Evolutionary conservation across 2,329 filamentous ascomycete species (phyloP).

Genomic region (Hymenoscyphus scutula): DNA sequence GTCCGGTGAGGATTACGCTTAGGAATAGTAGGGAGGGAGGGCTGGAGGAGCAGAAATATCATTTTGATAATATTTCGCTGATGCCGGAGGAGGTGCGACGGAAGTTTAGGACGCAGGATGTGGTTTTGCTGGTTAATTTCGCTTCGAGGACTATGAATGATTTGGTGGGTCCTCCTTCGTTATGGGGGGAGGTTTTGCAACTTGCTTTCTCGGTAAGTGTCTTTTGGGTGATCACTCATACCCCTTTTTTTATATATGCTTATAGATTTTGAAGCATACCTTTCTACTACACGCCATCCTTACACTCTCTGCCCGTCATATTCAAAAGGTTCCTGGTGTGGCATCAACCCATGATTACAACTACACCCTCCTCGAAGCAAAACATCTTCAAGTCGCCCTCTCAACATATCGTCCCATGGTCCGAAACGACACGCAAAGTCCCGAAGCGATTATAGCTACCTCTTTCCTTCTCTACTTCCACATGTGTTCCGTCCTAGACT

Average conservation of each 20-base stretch:
- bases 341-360: constrained; percentile 6
- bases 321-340: constrained; percentile 12
- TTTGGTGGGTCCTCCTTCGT: constrained; percentile 12
- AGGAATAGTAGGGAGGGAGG: not conserved
- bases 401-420: constrained; percentile 19
- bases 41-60: too few relatives aligned
- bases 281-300: constrained; percentile 25
- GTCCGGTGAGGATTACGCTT: not conserved
- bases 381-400: constrained; percentile 21
- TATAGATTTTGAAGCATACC: constrained; percentile 15
- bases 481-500: constrained; percentile 18
- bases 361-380: constrained; percentile 13
- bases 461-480: constrained; percentile 24
- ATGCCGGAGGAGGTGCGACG: constrained; percentile 14
- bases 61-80: not conserved
- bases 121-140: constrained; percentile 16
- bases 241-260: not conserved
- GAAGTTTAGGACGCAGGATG: constrained; percentile 15
- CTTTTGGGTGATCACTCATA: not conserved
- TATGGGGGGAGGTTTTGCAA: constrained; percentile 23
- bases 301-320: constrained; percentile 17
- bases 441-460: constrained; percentile 22
- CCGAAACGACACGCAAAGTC: constrained; percentile 14
- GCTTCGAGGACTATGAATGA: constrained; percentile 11
- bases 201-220: constrained; percentile 21